phyloP scores from a whole-genome alignment of 257 asterid species.

The Handroanthus guayacan region DNA sequence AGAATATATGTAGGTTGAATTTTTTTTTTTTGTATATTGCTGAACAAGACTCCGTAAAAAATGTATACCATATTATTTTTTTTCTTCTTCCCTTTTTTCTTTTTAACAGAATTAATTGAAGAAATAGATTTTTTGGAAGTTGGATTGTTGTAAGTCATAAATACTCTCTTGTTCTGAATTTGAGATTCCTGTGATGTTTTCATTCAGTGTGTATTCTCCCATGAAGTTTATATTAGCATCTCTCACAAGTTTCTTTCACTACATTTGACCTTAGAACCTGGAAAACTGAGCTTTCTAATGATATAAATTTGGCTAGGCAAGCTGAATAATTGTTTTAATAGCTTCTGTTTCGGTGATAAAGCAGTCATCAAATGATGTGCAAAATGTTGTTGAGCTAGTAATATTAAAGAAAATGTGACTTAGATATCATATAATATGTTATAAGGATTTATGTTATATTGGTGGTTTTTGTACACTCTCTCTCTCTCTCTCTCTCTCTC shows the following conservation, averaged over 20 bases:
- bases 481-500: neutral
- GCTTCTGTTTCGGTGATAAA: constrained; percentile 23
- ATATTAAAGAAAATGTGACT: constrained; percentile 4
- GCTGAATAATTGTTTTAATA: neutral
- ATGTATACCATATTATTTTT: neutral
- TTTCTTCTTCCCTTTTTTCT: neutral
- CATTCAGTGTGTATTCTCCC: constrained; percentile 14
- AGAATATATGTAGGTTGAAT: neutral
- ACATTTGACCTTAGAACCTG: constrained; percentile 23
- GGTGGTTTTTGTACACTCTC: neutral
- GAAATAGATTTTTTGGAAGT: neutral
- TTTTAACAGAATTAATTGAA: neutral
- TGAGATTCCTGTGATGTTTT: constrained; percentile 24
- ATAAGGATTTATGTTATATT: constrained; percentile 18
- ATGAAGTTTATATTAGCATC: constrained; percentile 20
- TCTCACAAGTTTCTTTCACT: neutral
- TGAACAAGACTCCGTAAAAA: neutral
- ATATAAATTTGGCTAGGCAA: neutral
- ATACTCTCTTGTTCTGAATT: constrained; percentile 3
- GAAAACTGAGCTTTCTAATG: constrained; percentile 7
- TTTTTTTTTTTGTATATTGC: constrained; percentile 18
- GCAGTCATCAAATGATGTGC: constrained; percentile 14
- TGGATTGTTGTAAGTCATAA: neutral
- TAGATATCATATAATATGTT: neutral
- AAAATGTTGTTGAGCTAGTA: neutral